A percentile compares a stretch with the other conserved stretches of the same genome.
Conservation (phyloP, 2,329 filamentous ascomycete species). For the Fusarium sp. region DNA sequence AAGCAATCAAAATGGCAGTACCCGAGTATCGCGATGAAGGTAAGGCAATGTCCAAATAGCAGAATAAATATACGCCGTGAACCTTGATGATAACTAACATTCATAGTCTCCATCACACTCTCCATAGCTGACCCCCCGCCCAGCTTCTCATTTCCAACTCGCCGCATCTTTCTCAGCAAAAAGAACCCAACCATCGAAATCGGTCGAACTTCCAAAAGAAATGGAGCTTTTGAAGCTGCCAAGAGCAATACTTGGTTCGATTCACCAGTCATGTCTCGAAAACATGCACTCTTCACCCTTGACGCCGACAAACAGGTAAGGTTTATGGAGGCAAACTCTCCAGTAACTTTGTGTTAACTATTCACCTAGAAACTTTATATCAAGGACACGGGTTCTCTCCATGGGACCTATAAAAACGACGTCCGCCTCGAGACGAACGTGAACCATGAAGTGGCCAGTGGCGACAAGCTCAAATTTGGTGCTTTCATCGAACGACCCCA, state of each 20-base stretch:
- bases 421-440: constrained; percentile 27
- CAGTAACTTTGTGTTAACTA: constrained; percentile 28
- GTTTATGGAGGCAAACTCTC: background rate
- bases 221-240: constrained; percentile 46
- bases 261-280: constrained; percentile 75
- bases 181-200: constrained; percentile 46
- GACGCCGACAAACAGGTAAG: constrained; percentile 57
- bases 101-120: constrained; percentile 46
- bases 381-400: constrained; percentile 59
- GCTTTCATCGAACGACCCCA: constrained; percentile 47
- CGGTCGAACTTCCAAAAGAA: constrained; percentile 57
- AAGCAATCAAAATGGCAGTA: constrained; percentile 29
- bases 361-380: constrained; percentile 54
- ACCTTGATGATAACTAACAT: constrained; percentile 17
- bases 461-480: constrained; percentile 50
- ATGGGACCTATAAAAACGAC: constrained; percentile 61
- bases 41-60: constrained; percentile 1
- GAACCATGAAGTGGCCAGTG: constrained; percentile 32
- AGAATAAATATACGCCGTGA: background rate
- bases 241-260: constrained; percentile 73
- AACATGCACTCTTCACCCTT: constrained; percentile 67
- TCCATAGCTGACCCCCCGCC: constrained; percentile 35
- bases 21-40: constrained; percentile 42
- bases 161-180: constrained; percentile 46
- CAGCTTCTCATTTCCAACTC: constrained; percentile 36